Evolutionary conservation across 306 rosid genomes (phyloP).

Genomic region (Dryas alaskensis): DNA sequence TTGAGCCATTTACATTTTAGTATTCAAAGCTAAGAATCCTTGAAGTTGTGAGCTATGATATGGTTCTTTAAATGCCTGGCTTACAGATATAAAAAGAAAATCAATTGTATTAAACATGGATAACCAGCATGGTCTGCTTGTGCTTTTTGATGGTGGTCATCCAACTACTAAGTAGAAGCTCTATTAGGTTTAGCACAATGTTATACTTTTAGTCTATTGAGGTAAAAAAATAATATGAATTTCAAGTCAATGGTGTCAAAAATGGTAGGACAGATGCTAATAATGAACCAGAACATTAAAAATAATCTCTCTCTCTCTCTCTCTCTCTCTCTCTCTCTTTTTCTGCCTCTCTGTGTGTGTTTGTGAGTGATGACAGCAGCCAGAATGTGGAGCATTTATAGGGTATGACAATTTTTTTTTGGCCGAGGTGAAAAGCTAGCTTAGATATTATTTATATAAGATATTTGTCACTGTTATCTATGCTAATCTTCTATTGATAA

Average conservation of each 20-base stretch:
- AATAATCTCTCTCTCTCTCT: too few relatives aligned
- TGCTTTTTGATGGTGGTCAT: background rate
- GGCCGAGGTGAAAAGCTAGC: too few relatives aligned
- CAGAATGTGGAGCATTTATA: background rate
- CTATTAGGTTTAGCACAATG: background rate
- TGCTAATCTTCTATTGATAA: background rate
- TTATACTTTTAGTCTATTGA: background rate
- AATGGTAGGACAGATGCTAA: background rate
- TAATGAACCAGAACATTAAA: background rate
- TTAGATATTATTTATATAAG: too few relatives aligned
- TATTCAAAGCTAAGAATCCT: background rate
- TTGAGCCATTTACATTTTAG: too few relatives aligned
- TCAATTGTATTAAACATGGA: background rate
- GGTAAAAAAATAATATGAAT: background rate
- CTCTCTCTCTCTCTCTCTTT: too few relatives aligned
- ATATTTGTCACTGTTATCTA: background rate
- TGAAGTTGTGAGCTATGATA: background rate
- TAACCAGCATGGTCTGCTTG: background rate
- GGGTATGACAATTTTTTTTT: too few relatives aligned
- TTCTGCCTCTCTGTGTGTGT: background rate
- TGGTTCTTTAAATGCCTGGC: background rate
- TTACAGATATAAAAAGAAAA: background rate
- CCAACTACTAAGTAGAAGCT: background rate
- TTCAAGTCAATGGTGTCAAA: conserved; percentile 4
- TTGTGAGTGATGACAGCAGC: background rate